Evolutionary conservation across 208 protist species (phyloP), one percentile per base, ranked within the genome.

Genomic region (Herpetomonas muscarum): DNA sequence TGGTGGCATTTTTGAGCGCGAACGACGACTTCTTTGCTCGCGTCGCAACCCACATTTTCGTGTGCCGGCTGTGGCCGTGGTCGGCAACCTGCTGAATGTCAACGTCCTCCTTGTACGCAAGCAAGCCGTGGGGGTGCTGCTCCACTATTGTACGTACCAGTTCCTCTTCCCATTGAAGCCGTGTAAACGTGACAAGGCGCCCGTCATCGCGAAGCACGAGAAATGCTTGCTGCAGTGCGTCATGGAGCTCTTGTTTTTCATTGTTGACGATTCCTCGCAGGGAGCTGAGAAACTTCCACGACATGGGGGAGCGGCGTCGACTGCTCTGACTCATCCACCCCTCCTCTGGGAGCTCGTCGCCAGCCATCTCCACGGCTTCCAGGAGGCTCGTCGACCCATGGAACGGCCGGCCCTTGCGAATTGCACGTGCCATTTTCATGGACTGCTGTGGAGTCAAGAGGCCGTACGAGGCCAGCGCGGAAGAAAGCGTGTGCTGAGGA

Each of bases 201-300:
- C 88, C 88, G 52, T 84, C 68, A 9, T 78, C 65, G 29, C 81
- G 80, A 45, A 95, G 44, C 24, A 95, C 60, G 44, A 90, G 63
- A 19, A 95, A 39, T 0, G 81, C 85, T 30, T 91, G 76, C 45
- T 85, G 68, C 31, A 92, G 47, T 0, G 75, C 78, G 55, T 85
- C 74, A 10, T 47, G 57, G 28, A 95, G 66, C 60, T 95, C 88
- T 31, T 69, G 54, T n/a, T 61, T 58, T 60, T 95, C 88, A 39
- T 87, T 53, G 54, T 95, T 95, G 24, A 95, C 70, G 47, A 92
- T 82, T 57, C 85, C 87, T 1, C 88, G 80, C 52, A 95, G 59
- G 17, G 88, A 85, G 0, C 67, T 78, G 17, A 95, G 45, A 50
- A 95, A 91, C 49, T 82, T 86, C 82, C 73, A 87, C 45, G 88